Conservation (phyloP, 768 basidiomycete genomes). For the Mycena capillaripes region DNA sequence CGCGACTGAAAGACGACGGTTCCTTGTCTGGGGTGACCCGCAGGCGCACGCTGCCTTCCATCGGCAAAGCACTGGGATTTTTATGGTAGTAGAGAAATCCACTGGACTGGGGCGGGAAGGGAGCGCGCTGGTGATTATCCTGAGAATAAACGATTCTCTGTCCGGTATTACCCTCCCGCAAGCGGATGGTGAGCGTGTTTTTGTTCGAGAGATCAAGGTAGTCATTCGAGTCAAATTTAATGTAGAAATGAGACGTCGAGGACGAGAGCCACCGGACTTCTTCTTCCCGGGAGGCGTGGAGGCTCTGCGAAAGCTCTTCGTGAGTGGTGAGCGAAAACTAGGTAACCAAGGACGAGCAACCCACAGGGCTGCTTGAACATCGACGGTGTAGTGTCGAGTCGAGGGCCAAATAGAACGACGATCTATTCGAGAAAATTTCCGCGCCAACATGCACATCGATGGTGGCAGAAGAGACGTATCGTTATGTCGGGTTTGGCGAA, state of each 20-base stretch:
- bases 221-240: neutral
- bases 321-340: too few relatives aligned
- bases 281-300: too few relatives aligned
- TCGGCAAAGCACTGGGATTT: neutral
- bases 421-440: too few relatives aligned
- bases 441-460: too few relatives aligned
- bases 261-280: too few relatives aligned
- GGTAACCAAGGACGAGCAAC: too few relatives aligned
- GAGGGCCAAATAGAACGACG: too few relatives aligned
- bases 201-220: neutral
- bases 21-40: neutral
- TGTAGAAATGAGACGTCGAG: neutral
- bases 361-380: too few relatives aligned
- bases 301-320: too few relatives aligned
- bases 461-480: too few relatives aligned
- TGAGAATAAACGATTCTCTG: neutral
- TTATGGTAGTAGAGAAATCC: neutral
- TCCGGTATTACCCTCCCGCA: neutral
- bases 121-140: neutral
- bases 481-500: too few relatives aligned
- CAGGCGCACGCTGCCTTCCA: neutral
- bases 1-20: neutral
- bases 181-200: neutral
- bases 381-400: too few relatives aligned
- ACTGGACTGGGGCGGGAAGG: neutral